Evolutionary conservation across 1,284 basidiomycete genomes (phyloP), one percentile per base, ranked within the genome.

Genomic region (Kwoniella shivajii): DNA sequence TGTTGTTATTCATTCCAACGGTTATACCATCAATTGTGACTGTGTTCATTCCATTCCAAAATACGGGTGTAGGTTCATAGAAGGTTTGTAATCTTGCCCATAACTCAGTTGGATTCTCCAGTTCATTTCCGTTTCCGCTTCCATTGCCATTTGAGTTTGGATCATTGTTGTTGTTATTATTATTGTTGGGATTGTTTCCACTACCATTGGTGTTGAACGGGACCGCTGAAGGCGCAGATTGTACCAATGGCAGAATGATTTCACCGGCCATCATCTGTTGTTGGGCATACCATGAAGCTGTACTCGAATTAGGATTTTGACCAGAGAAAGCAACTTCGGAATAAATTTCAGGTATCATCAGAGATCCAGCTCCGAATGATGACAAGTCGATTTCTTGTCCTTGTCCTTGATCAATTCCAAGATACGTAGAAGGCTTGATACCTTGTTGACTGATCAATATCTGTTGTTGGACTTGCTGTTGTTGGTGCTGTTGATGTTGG

Each of bases 61-160:
- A 61, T 0, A 62, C 52, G 1, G 66, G 61, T 6, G 66, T 61
- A 1, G 74, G 74, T 50, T 73, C 71, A 53, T 76, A 76, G 54
- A 72, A 71, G 6, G 71, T 69, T 57, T 76, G 74, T 6, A 76
- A 59, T 31, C 69, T 59, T 22, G 66, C 66, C 72, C 74, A 74
- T 0, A 76, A 57, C 47, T 73, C 71, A 1, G 60, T 59, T n/a
- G 56, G 54, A 20, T 57, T 58, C 13, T 59, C 56, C 41, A 65
- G 6, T 59, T 43, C 14, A 55, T 31, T 7, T 37, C 14, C 20
- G 39, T 44, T 37, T 50, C 10, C 18, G 13, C 20, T 30, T 10
- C 20, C 36, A 22, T 55, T 37, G n/a, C 27, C 46, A 24, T 9
- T 44, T n/a, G n/a, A n/a, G n/a, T n/a, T n/a, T n/a, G 18, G 41